Percentiles rank a stretch among this genome's conserved stretches.
These are phyloP conservation scores for Aegilops longissima DNA, from an alignment of 176 grass and related monocot genomes.

Conservation along the genomic window DNA sequence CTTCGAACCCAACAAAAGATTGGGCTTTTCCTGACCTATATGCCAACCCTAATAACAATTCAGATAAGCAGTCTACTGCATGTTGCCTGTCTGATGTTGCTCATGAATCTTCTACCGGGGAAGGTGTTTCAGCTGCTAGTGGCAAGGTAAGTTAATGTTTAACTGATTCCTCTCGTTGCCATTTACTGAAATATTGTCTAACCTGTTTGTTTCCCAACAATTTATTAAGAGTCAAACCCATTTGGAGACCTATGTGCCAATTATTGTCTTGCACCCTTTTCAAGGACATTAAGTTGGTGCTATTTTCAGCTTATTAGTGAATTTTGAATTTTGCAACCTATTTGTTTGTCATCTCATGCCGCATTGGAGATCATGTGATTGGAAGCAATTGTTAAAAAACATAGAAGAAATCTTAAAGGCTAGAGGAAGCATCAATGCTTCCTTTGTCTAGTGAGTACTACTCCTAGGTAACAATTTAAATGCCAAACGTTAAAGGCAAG, in stretches of 20 bases:
- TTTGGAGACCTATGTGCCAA: not conserved
- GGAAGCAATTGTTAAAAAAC: not conserved
- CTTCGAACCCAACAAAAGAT: slow-evolving; percentile 84
- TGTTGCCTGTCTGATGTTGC: slow-evolving; percentile 20
- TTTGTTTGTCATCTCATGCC: not conserved
- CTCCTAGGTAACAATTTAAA: not conserved
- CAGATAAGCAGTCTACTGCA: slow-evolving; percentile 31
- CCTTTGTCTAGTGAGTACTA: not conserved
- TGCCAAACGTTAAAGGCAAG: not conserved
- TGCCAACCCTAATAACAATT: slow-evolving; percentile 32
- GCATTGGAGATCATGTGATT: not conserved
- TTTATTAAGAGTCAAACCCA: not conserved
- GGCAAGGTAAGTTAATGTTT: slow-evolving; percentile 37
- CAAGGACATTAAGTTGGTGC: not conserved
- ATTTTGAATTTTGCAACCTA: slow-evolving; percentile 1
- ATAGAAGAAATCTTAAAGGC: not conserved
- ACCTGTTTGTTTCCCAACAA: not conserved
- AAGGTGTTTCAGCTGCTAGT: slow-evolving; percentile 21
- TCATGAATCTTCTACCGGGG: slow-evolving; percentile 24
- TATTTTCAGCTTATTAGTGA: not conserved
- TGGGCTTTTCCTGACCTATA: slow-evolving; percentile 80
- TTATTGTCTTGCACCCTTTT: not conserved
- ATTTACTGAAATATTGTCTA: slow-evolving; percentile 13
- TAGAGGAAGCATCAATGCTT: slow-evolving; percentile 1
- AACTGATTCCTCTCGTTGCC: not conserved